Conservation (phyloP, 1,284 basidiomycete species). For the Ustanciosporium gigantosporum region DNA sequence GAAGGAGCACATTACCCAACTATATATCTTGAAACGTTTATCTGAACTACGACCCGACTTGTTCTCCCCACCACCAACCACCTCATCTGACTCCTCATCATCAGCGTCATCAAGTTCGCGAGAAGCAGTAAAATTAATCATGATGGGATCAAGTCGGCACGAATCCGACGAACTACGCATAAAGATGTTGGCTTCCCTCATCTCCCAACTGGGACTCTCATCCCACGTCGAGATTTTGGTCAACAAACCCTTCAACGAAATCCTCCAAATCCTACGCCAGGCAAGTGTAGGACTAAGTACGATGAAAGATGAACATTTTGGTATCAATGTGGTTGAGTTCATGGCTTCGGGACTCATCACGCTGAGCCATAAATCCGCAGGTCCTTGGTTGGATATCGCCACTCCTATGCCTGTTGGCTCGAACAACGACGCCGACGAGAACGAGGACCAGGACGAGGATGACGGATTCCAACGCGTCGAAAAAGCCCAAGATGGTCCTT, state of each 20-base stretch:
- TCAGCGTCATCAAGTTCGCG: background rate
- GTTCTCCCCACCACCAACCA: background rate
- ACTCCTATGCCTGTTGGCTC: slow-evolving; percentile 64
- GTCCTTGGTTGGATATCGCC: slow-evolving; percentile 88
- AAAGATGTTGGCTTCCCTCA: slow-evolving; percentile 68
- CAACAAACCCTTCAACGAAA: slow-evolving; percentile 76
- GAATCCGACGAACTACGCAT: slow-evolving; percentile 75
- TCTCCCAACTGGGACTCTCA: slow-evolving; percentile 70
- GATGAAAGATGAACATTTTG: slow-evolving; percentile 99
- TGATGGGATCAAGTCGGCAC: slow-evolving; percentile 85
- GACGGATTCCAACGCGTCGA: slow-evolving; percentile 15
- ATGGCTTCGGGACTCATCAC: slow-evolving; percentile 93
- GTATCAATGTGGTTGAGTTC: slow-evolving; percentile 96
- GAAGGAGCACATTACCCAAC: slow-evolving; percentile 86
- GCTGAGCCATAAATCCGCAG: slow-evolving; percentile 87
- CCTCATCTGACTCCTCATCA: background rate
- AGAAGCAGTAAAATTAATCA: slow-evolving; percentile 60
- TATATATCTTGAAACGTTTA: slow-evolving; percentile 72
- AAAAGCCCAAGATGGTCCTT: too few species aligned
- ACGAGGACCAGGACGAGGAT: background rate
- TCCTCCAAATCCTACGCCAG: slow-evolving; percentile 72
- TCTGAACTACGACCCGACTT: slow-evolving; percentile 63
- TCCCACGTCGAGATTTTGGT: slow-evolving; percentile 76
- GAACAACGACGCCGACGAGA: background rate
- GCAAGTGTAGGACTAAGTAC: slow-evolving; percentile 88